Percentiles rank a stretch among this genome's conserved stretches.
phyloP scores from a whole-genome alignment of 2,329 filamentous ascomycete species.

The Xylaria sp. region DNA sequence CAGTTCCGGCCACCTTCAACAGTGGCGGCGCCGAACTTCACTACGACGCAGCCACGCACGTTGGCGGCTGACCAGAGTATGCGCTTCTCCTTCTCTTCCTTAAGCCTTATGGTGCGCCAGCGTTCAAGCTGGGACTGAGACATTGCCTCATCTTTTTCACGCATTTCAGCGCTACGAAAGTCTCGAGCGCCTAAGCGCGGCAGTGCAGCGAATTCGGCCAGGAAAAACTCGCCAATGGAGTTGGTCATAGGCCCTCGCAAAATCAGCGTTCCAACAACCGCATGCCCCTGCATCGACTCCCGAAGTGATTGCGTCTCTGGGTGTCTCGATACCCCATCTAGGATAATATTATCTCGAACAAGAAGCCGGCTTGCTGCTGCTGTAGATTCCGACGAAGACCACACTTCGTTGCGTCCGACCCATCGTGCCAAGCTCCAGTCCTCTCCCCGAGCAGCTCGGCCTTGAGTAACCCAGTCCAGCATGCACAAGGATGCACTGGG shows the following conservation, averaged over 20 bases:
- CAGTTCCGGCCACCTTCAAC: slow-evolving; percentile 82
- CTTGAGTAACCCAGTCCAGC: slow-evolving; percentile 93
- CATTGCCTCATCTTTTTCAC: slow-evolving; percentile 45
- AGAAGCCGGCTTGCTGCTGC: slow-evolving; percentile 61
- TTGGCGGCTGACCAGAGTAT: slow-evolving; percentile 82
- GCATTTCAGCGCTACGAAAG: slow-evolving; percentile 61
- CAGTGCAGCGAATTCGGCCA: slow-evolving; percentile 74
- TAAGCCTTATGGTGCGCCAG: slow-evolving; percentile 60
- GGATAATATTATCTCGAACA: slow-evolving; percentile 80
- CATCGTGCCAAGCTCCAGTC: slow-evolving; percentile 83
- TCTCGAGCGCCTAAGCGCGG: slow-evolving; percentile 83
- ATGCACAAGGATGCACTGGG: slow-evolving; percentile 70
- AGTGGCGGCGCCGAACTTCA: slow-evolving; percentile 85
- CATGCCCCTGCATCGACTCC: slow-evolving; percentile 72
- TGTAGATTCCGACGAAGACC: slow-evolving; percentile 46
- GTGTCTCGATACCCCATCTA: slow-evolving; percentile 59
- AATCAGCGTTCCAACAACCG: slow-evolving; percentile 83
- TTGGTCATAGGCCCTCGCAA: slow-evolving; percentile 73
- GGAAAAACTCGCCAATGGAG: slow-evolving; percentile 70
- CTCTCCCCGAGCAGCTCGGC: slow-evolving; percentile 81
- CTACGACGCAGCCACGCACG: slow-evolving; percentile 80
- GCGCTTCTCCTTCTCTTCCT: slow-evolving; percentile 59
- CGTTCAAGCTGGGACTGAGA: slow-evolving; percentile 45
- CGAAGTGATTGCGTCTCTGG: slow-evolving; percentile 47
- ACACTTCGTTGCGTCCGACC: slow-evolving; percentile 88